Base-by-base conservation (phyloP, 305 asterid genomes). In the Plantago coronopus region DNA sequence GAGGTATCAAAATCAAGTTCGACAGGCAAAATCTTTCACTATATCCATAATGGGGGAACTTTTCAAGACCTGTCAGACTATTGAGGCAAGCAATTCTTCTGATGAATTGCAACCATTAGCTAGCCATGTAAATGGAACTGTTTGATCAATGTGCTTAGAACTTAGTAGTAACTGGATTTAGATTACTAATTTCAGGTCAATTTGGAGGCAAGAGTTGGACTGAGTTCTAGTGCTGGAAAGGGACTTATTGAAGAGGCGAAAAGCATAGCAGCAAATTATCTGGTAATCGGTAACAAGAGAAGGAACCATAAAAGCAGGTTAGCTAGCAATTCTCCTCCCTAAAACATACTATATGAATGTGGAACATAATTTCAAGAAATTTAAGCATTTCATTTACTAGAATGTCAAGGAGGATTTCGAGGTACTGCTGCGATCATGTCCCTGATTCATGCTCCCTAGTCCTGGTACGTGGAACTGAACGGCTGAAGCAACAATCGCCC, bases 181-280 rank as follows among this genome's bases (percentile, higher is more conserved):
- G n/a, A n/a, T n/a, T n/a, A n/a, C n/a, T n/a, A n/a, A 53, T 19
- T 64, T 19, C 70, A 89, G 95, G 94, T 89, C 10, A 72, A 76
- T 70, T 73, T 88, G 83, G 96, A 86, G 64, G 96, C 91, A 12
- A 73, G 95, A 71, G 82, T 88, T 38, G 94, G 87, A 57, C 64
- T 79, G 59, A 75, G 75, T 70, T 72, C 89, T 2, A 71, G 70
- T 48, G 62, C 79, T 27, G 91, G 87, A n/a, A 83, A 60, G 65
- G 94, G 91, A 7, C 76, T 88, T 16, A 48, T 71, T 4, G 83
- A 74, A 40, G 96, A 86, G 69, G 87, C 84, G 20, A 80, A 74
- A 72, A 72, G n/a, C 68, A 77, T 74, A 72, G 67, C 63, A 38
- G 87, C 91, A 34, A 85, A 88, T 69, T 83, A 71, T 67, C 88